Evolutionary conservation across 1,139 yeast species (phyloP), one percentile per base, ranked within the genome.

Genomic region (Arxiozyma bovina): DNA sequence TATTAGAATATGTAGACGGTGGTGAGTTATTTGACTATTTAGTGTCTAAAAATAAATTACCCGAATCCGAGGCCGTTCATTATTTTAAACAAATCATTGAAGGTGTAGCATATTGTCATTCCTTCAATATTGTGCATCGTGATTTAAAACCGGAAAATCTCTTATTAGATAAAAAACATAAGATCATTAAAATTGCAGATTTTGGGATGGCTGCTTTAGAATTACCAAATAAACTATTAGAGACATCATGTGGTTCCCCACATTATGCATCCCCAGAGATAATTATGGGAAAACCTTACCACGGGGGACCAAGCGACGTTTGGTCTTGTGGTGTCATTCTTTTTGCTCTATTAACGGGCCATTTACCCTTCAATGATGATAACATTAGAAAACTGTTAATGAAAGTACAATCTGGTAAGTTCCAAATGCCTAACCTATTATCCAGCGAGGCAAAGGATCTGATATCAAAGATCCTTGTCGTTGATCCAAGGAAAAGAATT

Each of bases 181-280:
- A 81, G 54, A 83, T 82, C 60, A 86, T 86, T 53, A 86, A 86
- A 64, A 80, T 86, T 61, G 95, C 94, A 8, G 95, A 86, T 70
- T 86, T 86, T 65, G 95, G 94, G 51, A 86, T 86, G 94, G 94
- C 94, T 27, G 93, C 94, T 27, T 73, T 86, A 59, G 91, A 86
- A 69, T 78, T 85, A 58, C 82, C 83, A 55, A 87, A 85, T 48
- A 82, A 81, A 68, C 71, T 86, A 55, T 73, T 86, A 54, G 90
- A 85, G 67, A 86, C 95, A 11, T 81, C 87, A 17, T 86, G 95
- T 73, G 95, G 94, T 3, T 83, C 90, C 44, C 94, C 95, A 22
- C 95, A 86, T 71, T 86, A 86, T 68, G 94, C 94, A 17, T 88
- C 94, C 8, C 95, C 95, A 1, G 95, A 86, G 72, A 86, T 86